Base-by-base conservation (phyloP, 2,329 filamentous ascomycete species). In the Neospermospora avenae region DNA sequence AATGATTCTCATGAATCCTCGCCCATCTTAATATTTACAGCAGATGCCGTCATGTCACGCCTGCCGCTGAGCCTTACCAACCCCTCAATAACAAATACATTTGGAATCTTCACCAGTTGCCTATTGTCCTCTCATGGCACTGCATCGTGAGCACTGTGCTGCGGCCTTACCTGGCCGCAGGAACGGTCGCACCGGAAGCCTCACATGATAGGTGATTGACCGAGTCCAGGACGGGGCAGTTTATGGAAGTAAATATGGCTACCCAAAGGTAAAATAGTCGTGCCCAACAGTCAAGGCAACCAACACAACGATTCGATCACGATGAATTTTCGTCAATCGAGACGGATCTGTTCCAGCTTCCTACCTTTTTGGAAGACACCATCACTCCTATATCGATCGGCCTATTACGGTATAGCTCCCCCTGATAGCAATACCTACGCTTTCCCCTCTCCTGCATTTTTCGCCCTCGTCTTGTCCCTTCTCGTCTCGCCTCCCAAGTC, bases 371-470 rank as follows among this genome's bases (percentile, higher is more conserved):
- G n/a, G 37, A 39, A 25, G 34, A 25, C 5, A 46, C 14, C 25
- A 24, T 31, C 28, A 31, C 49, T 20, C 13, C 22, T 28, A 7
- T 41, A 41, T 53, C 34, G 39, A 41, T 53, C 34, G 39, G 24
- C 49, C 49, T 41, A 53, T 53, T 34, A 35, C 22, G 35, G 34
- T 53, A 53, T 39, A 34, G 35, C 37, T 34, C 42, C 6, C 13
- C 22, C 39, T 45, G 53, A 55, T 55, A 55, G 53, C 39, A n/a
- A 55, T 45, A 55, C 53, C 14, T 28, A n/a, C 31, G 10, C n/a
- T 24, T 20, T 35, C 39, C 11, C n/a, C 7, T 35, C 25, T 45
- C 53, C 5, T 35, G n/a, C 31, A 28, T 16, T 45, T n/a, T n/a
- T n/a, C n/a, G n/a, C n/a, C n/a, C n/a, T n/a, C n/a, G n/a, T n/a